A percentile compares a stretch with the other conserved stretches of the same genome.
Evolutionary conservation across 1,284 basidiomycete genomes (phyloP).

Genomic region (Cutaneotrichosporon mucoides): DNA sequence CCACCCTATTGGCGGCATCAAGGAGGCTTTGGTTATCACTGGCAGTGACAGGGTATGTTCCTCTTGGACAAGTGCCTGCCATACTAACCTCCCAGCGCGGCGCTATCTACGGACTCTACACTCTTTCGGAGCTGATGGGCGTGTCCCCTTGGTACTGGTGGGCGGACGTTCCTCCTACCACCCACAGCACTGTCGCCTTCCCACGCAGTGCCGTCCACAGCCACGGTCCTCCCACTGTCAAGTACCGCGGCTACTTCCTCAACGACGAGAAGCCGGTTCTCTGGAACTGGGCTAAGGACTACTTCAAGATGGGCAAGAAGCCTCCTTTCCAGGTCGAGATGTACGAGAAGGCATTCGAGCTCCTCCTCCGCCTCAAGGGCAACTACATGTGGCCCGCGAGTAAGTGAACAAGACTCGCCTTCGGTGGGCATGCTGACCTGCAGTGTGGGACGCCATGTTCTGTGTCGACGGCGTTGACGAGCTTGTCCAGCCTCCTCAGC

Average conservation of each 20-base stretch:
- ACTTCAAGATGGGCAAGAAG: slow-evolving; percentile 63
- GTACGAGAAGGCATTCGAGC: slow-evolving; percentile 59
- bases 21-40: slow-evolving; percentile 60
- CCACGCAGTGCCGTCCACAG: slow-evolving; percentile 53
- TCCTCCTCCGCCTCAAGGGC: slow-evolving; percentile 62
- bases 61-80: too few species aligned
- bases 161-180: slow-evolving; percentile 62
- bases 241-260: slow-evolving; percentile 60
- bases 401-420: too few species aligned
- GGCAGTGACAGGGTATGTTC: slow-evolving; percentile 59
- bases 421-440: not conserved
- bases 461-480: slow-evolving; percentile 57
- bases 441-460: slow-evolving; percentile 57
- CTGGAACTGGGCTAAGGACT: slow-evolving; percentile 56
- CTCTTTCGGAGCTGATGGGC: slow-evolving; percentile 66
- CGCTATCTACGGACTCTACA: slow-evolving; percentile 63
- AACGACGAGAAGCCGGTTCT: slow-evolving; percentile 65
- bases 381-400: slow-evolving; percentile 62
- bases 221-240: slow-evolving; percentile 64
- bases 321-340: slow-evolving; percentile 50
- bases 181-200: slow-evolving; percentile 55
- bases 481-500: slow-evolving; percentile 16
- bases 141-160: slow-evolving; percentile 49
- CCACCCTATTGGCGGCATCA: slow-evolving; percentile 58
- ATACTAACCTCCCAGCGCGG: too few species aligned